Conservation (phyloP, 805 yeast species). For the Candida chilensis region DNA sequence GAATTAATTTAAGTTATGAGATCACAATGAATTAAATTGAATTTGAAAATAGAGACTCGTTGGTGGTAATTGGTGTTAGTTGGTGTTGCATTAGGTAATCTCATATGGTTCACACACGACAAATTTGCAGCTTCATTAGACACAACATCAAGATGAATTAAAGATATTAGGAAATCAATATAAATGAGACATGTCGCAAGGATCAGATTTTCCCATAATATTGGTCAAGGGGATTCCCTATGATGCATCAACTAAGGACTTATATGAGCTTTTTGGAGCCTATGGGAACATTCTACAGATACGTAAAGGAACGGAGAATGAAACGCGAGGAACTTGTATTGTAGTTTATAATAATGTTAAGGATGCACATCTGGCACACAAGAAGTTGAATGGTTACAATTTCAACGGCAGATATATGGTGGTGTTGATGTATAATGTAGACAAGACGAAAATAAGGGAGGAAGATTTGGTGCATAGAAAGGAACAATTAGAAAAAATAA, state of each 20-base stretch:
- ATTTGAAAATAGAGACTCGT: no score
- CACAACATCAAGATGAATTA: no score
- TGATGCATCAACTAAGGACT: conserved; percentile 30
- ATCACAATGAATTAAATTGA: no score
- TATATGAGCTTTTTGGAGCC: conserved; percentile 43
- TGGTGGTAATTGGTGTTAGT: no score
- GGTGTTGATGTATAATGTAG: conserved; percentile 36
- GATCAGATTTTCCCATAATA: conserved; percentile 28
- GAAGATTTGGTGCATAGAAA: conserved; percentile 29
- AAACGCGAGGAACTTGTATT: conserved; percentile 42
- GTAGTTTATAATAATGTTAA: conserved; percentile 40
- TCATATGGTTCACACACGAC: no score
- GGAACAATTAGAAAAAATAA: conserved; percentile 26
- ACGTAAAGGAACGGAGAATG: conserved; percentile 26
- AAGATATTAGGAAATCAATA: no score
- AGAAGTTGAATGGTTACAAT: conserved; percentile 52
- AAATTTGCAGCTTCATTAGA: no score
- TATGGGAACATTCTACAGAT: conserved; percentile 51
- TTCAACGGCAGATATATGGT: conserved; percentile 51
- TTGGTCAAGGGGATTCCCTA: conserved; percentile 53
- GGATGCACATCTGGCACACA: conserved; percentile 40
- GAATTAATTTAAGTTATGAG: no score
- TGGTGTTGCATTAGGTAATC: no score
- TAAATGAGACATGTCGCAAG: neutral
- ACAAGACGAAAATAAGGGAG: conserved; percentile 16